Evolutionary conservation across 2,329 filamentous ascomycete genomes (phyloP), one percentile per base, ranked within the genome.

Genomic region (Zymoseptoria pseudotritici): DNA sequence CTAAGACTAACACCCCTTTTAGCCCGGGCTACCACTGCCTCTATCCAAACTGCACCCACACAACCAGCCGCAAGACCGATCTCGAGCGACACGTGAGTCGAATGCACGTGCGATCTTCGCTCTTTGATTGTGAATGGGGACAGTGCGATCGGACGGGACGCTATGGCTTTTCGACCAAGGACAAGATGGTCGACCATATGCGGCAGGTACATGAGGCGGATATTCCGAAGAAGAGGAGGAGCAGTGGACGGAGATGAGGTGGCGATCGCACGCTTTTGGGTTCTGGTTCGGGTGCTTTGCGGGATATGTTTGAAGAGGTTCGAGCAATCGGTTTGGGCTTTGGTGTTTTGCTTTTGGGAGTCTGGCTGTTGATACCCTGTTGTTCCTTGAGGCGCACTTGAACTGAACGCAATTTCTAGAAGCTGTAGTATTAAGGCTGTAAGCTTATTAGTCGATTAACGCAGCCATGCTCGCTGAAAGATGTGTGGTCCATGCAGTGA

Each of bases 111-210:
- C 75, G 75, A 11, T 52, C 59, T 3, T 55, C 65, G 10, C 72
- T 72, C 61, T 71, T 76, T 54, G 75, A 80, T 59, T 83, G 80
- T 64, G 73, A 75, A 1, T 69, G 74, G 26, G 67, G 70, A 2
- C 70, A 73, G 50, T 82, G 80, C 66, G 69, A 71, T 50, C 76
- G 80, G 17, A 53, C 50, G 19, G 80, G 80, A 4, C 67, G 63
- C 50, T 72, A 76, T 61, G 83, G 82, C 0, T 86, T 85, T 66
- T 79, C 80, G 4, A 76, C 83, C 5, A 75, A 78, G 56, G 83
- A 86, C 66, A 83, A 86, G 66, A 73, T 84, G 50, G 76, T 76
- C 49, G 83, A 85, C 66, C 83, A 86, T 68, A 69, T 82, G 56
- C 74, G 83, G 56, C 80, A 80, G 51, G 83, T 79, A 61, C 83